Evolutionary conservation across 2,329 filamentous ascomycete genomes (phyloP), one percentile per base, ranked within the genome.

Genomic region (Colletotrichum cuscutae): DNA sequence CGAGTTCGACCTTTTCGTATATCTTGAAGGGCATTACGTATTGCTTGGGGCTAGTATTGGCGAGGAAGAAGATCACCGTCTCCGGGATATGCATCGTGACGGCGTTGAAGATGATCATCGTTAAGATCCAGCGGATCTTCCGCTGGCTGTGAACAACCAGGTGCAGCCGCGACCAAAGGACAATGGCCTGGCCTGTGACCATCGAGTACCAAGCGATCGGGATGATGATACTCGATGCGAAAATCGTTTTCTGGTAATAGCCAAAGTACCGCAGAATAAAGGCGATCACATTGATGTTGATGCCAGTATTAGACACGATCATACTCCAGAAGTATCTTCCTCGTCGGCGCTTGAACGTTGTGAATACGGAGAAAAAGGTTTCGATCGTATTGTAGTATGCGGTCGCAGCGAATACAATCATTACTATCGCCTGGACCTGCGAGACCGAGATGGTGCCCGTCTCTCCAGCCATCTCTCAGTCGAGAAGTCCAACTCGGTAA

Each of bases 141-240:
- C 79, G 79, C 7, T 84, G 65, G 82, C 89, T 87, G 19, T 85
- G 85, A 3, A 90, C 81, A 12, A 92, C 84, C 1, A 92, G 83
- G 77, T 92, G 89, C 0, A 92, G 84, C 7, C 90, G 85, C 0
- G 89, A 92, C 82, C 89, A 92, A 1, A 92, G 82, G 1, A 92
- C 90, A 13, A 91, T 76, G 0, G 87, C 87, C 77, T 91, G 89
- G 0, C 90, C 90, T 1, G 89, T 90, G 0, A 92, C 86, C 88
- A 92, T 91, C 2, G 75, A 76, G 11, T 79, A 71, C 81, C 81
- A 82, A 13, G 71, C 68, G 7, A 73, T 37, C 11, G 71, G 68
- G 28, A 88, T 79, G 5, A 87, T 75, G 5, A 84, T 83, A 4
- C 83, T 80, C 5, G 82, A 67, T 74, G 78, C 12, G 46, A 73